Percentiles rank a stretch among this genome's conserved stretches.
Evolutionary conservation across 257 asterid species (phyloP).

Genomic region (Ligustrum vulgare): DNA sequence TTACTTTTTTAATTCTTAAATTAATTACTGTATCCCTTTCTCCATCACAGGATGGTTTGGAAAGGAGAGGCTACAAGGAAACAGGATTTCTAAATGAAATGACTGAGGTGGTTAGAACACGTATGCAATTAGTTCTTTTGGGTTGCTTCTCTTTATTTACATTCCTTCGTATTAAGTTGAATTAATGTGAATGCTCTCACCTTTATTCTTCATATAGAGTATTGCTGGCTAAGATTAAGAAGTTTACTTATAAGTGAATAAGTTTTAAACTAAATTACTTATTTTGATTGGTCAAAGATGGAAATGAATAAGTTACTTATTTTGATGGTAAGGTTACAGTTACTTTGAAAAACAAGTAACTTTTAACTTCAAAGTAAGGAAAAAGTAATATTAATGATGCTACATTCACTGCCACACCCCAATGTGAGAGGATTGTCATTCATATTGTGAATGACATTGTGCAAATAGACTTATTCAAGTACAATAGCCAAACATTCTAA

Average conservation of each 20-base stretch:
- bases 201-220: no score
- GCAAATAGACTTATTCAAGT: no score
- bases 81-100: conserved; percentile 87
- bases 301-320: neutral
- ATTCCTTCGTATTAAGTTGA: neutral
- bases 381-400: neutral
- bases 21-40: conserved; percentile 19
- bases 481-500: neutral
- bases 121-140: conserved; percentile 29
- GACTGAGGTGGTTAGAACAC: conserved; percentile 80
- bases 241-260: neutral
- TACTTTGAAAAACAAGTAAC: neutral
- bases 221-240: neutral
- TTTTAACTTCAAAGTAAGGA: neutral
- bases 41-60: conserved; percentile 78
- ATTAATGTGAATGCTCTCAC: neutral
- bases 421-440: no score
- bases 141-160: neutral
- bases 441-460: no score
- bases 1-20: neutral
- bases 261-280: neutral
- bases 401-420: no score
- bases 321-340: neutral
- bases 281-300: neutral
- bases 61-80: conserved; percentile 94